A percentile compares a stretch with the other conserved stretches of the same genome.
These are phyloP conservation scores for Fusarium camptoceras DNA, from an alignment of 2,329 filamentous ascomycete species.

Conservation along the genomic window DNA sequence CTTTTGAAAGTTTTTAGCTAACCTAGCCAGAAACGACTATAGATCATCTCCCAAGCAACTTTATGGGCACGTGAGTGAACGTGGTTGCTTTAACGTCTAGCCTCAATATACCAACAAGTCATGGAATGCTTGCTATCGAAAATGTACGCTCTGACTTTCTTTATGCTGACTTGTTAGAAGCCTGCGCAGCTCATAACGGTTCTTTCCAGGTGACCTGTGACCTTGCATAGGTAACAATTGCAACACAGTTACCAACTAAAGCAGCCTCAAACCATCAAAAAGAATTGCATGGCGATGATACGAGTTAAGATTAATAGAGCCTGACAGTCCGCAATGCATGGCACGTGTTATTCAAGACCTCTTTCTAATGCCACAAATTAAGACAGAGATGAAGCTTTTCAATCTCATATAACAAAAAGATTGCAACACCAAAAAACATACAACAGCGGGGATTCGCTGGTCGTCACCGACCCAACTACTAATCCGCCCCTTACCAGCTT, in stretches of 20 bases:
- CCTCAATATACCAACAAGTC: neutral
- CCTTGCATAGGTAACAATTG: neutral
- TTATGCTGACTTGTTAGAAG: neutral
- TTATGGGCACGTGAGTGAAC: neutral
- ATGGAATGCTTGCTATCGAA: slow-evolving; percentile 9
- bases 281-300: neutral
- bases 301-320: too few species aligned
- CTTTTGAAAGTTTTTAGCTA: slow-evolving; percentile 29
- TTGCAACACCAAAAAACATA: neutral
- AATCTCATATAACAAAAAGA: neutral
- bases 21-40: slow-evolving; percentile 19
- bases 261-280: neutral
- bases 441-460: slow-evolving; percentile 14
- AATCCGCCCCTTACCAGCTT: slow-evolving; percentile 11
- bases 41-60: slow-evolving; percentile 31
- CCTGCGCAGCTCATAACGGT: too few species aligned
- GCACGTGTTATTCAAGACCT: neutral
- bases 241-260: neutral
- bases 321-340: neutral
- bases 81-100: slow-evolving; percentile 12
- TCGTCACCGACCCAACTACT: slow-evolving; percentile 16
- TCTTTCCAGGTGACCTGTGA: neutral
- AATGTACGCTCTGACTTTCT: neutral
- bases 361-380: neutral
- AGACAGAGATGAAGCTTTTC: neutral